These are phyloP conservation scores for Suzukiozyma palmioleophila DNA, from an alignment of 1,139 yeast genomes.

Conservation along the genomic window DNA sequence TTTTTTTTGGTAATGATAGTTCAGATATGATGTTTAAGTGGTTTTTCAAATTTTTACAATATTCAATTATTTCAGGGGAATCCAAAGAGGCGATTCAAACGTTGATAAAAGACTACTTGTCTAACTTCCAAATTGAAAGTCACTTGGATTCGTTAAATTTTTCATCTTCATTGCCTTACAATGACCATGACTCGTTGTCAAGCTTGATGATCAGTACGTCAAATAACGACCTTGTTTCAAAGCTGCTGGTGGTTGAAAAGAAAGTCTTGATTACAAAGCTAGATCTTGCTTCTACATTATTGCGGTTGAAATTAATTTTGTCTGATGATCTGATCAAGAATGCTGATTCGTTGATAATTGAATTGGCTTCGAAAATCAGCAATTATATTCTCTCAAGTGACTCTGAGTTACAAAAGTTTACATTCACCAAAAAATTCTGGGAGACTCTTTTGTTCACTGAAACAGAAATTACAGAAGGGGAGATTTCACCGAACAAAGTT, in stretches of 20 bases:
- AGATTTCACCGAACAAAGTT: neutral
- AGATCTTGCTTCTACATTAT: constrained; percentile 45
- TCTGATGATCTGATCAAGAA: constrained; percentile 11
- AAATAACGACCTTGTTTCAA: constrained; percentile 13
- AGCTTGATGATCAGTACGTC: constrained; percentile 18
- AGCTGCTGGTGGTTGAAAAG: constrained; percentile 10
- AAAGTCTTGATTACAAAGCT: constrained; percentile 39
- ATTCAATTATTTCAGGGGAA: constrained; percentile 53
- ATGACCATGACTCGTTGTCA: neutral
- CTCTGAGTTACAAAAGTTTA: neutral
- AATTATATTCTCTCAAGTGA: constrained; percentile 27
- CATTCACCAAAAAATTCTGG: constrained; percentile 2
- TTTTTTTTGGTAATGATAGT: constrained; percentile 26
- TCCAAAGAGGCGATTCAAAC: constrained; percentile 18
- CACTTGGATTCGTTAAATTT: constrained; percentile 3
- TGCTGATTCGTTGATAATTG: constrained; percentile 13
- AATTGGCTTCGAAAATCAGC: constrained; percentile 33
- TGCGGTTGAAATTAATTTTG: constrained; percentile 29
- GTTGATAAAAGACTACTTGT: constrained; percentile 8
- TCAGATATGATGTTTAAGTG: constrained; percentile 33
- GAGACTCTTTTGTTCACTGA: neutral
- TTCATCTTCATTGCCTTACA: neutral
- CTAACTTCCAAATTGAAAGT: neutral
- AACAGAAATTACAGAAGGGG: neutral
- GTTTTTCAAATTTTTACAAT: constrained; percentile 45